A percentile compares a stretch with the other conserved stretches of the same genome.
phyloP scores from a whole-genome alignment of 805 yeast species.

The Cyberlindnera japonica region DNA sequence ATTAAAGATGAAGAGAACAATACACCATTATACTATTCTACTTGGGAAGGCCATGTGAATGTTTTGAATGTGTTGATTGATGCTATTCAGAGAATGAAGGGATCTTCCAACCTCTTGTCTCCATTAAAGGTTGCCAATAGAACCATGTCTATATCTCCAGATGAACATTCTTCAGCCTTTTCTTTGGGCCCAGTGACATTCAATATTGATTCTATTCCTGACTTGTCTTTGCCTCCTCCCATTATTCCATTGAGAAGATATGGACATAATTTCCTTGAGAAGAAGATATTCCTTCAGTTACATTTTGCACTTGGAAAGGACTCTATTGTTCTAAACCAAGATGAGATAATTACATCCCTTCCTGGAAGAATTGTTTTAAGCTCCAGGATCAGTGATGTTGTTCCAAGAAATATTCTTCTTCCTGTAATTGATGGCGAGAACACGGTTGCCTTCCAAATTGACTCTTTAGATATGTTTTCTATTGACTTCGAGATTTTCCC shows the following conservation, averaged over 20 bases:
- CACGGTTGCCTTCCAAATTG: slow-evolving; percentile 79
- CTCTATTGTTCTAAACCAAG: slow-evolving; percentile 38
- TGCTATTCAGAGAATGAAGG: slow-evolving; percentile 19
- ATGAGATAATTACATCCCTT: slow-evolving; percentile 42
- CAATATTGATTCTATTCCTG: slow-evolving; percentile 77
- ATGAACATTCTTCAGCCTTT: slow-evolving; percentile 21
- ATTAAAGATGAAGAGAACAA: slow-evolving; percentile 75
- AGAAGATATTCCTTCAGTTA: slow-evolving; percentile 79
- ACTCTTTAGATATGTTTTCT: slow-evolving; percentile 66
- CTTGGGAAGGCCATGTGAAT: slow-evolving; percentile 90
- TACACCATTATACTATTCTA: slow-evolving; percentile 82
- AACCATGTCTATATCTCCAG: slow-evolving; percentile 9
- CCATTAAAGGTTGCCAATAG: slow-evolving; percentile 22
- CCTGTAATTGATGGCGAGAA: slow-evolving; percentile 60
- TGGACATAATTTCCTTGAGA: slow-evolving; percentile 93
- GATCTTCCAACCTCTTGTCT: slow-evolving; percentile 19
- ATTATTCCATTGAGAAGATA: slow-evolving; percentile 89
- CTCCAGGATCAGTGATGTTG: slow-evolving; percentile 70
- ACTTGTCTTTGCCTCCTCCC: slow-evolving; percentile 91
- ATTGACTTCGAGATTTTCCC: slow-evolving; percentile 91
- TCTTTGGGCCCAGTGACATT: slow-evolving; percentile 27
- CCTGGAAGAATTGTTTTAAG: slow-evolving; percentile 85
- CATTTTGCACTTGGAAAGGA: slow-evolving; percentile 51
- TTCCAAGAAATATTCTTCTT: slow-evolving; percentile 80
- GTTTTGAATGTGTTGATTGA: slow-evolving; percentile 67